Conservation (phyloP, 164 flowering plant species). For the Stephania yunnanensis region DNA sequence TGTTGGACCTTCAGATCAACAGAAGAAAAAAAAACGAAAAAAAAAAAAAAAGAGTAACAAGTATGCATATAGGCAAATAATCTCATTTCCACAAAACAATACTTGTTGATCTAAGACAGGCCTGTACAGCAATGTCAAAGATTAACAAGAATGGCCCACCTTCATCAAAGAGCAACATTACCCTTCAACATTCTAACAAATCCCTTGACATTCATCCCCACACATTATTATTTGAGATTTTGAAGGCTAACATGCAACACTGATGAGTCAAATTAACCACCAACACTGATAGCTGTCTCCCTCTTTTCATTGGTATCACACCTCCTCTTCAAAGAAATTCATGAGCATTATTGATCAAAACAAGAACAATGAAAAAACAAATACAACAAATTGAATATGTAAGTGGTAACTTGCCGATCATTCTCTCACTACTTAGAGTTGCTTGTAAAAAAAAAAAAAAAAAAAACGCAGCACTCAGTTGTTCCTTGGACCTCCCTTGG, state of each 20-base stretch:
- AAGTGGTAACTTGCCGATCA: conserved; percentile 13
- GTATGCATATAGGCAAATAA: neutral
- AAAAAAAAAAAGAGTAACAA: neutral
- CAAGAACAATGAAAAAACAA: conserved; percentile 8
- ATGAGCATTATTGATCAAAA: neutral
- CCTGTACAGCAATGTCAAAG: conserved; percentile 4
- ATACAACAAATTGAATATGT: conserved; percentile 18
- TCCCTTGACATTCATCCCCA: conserved; percentile 28
- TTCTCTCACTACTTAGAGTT: conserved; percentile 23
- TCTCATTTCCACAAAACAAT: conserved; percentile 8
- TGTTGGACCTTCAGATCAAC: no score
- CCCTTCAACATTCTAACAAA: conserved; percentile 29
- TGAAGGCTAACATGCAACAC: conserved; percentile 36
- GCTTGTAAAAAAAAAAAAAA: conserved; percentile 22
- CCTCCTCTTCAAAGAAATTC: conserved; percentile 21
- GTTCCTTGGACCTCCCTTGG: conserved; percentile 1
- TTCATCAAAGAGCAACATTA: no score
- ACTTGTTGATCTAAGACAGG: conserved; percentile 1
- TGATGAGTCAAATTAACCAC: conserved; percentile 34
- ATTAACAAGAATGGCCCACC: neutral
- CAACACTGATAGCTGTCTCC: conserved; percentile 17
- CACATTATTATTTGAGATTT: conserved; percentile 8
- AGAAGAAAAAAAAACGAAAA: no score
- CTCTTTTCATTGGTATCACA: conserved; percentile 34
- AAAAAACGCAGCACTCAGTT: conserved; percentile 22